A percentile compares a stretch with the other conserved stretches of the same genome.
phyloP scores from a whole-genome alignment of 441 rosid genomes.

The Erysimum pusillum region DNA sequence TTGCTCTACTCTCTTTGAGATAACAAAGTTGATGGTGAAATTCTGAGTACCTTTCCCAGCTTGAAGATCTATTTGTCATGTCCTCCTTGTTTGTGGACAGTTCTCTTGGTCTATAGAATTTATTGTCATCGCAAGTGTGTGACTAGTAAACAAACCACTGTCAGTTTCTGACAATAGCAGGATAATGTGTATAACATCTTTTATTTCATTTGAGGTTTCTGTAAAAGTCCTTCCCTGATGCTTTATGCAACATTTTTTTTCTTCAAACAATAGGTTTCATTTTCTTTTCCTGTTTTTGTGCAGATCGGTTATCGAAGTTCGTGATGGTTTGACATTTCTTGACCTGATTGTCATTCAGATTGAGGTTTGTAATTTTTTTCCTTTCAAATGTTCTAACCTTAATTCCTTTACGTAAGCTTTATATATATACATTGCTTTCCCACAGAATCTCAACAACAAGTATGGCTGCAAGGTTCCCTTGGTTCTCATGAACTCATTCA shows the following conservation, averaged over 20 bases:
- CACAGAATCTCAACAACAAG: constrained; percentile 67
- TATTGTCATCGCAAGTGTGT: background rate
- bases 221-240: background rate
- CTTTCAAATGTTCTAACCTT: background rate
- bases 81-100: no score
- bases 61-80: constrained; percentile 8
- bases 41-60: background rate
- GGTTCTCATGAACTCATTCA: constrained; percentile 85
- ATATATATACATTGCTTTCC: constrained; percentile 1
- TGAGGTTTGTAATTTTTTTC: constrained; percentile 51
- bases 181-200: no score
- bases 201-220: background rate
- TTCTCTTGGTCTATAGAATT: background rate
- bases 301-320: constrained; percentile 83
- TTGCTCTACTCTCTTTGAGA: constrained; percentile 9
- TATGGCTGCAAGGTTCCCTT: constrained; percentile 76
- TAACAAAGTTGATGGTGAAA: background rate
- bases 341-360: constrained; percentile 78
- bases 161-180: constrained; percentile 10
- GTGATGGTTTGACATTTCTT: constrained; percentile 79
- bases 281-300: constrained; percentile 6
- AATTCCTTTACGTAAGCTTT: background rate
- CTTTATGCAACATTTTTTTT: background rate
- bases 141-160: constrained; percentile 4
- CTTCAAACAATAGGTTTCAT: background rate